Evolutionary conservation across 257 asterid species (phyloP).

Genomic region (Solanum phureja): DNA sequence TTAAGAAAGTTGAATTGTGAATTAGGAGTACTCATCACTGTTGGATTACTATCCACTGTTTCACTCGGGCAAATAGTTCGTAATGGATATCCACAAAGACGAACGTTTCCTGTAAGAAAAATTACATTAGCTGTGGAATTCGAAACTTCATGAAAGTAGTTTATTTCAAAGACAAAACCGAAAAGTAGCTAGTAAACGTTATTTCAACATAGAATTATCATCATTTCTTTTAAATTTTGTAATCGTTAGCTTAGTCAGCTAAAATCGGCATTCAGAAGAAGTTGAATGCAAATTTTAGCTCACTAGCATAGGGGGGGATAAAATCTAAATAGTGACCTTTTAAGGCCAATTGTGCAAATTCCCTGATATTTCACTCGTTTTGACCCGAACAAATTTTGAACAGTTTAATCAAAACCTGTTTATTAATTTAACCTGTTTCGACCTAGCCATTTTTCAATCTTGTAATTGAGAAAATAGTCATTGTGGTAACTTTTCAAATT

Average conservation of each 20-base stretch:
- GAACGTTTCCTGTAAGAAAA: slow-evolving; percentile 8
- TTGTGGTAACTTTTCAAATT: background rate
- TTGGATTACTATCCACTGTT: background rate
- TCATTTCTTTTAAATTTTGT: background rate
- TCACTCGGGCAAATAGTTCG: background rate
- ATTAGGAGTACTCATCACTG: background rate
- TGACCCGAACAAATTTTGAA: background rate
- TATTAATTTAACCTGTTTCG: background rate
- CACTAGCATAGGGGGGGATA: background rate
- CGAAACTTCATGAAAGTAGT: background rate
- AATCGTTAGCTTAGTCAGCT: background rate
- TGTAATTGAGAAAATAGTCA: background rate
- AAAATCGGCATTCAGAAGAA: background rate
- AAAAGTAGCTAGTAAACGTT: background rate
- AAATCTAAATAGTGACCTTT: too few species aligned
- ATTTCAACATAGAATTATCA: background rate
- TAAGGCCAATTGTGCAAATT: too few species aligned
- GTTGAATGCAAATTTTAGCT: background rate
- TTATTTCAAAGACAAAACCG: background rate
- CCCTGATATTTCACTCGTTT: accelerated
- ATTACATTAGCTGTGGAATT: background rate
- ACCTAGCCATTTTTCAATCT: background rate
- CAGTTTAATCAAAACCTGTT: too few species aligned
- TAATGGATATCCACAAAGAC: slow-evolving; percentile 26
- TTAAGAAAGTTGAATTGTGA: slow-evolving; percentile 6